Evolutionary conservation across 768 basidiomycete species (phyloP), one percentile per base, ranked within the genome.

Genomic region (Trichaptum fuscoviolaceum): DNA sequence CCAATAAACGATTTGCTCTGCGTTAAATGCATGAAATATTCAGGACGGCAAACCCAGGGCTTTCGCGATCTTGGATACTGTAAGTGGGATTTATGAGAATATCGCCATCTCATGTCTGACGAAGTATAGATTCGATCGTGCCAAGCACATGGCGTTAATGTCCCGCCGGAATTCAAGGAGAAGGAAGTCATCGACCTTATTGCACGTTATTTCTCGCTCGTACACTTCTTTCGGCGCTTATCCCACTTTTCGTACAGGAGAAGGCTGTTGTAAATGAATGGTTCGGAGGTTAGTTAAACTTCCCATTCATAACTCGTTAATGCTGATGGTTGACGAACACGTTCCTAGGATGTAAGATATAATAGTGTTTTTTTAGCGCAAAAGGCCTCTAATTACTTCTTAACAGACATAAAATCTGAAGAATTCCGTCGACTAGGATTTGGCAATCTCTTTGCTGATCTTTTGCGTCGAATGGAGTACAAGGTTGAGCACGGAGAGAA

Each of bases 381-480:
- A 36, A n/a, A 23, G 35, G 23, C n/a, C n/a, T 23, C 66, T 63
- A 15, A 64, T 25, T 34, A 1, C 42, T 58, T 66, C 71, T 34
- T 15, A 34, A 62, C 57, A 26, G 74, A 89, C 91, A 92, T 75
- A 85, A 85, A 73, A 85, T 52, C 85, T 0, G 87, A 89, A 71
- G 91, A 92, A 79, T 89, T 91, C 65, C 83, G 89, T 0, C 81
- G 86, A 52, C 78, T 95, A 5, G 91, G 89, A 0, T 88, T 93
- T 89, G 93, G 92, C 1, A 86, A 84, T 10, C 80, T 93, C 12
- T 81, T 95, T 2, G 79, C 81, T 8, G 89, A 91, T 62, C 73
- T 93, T 57, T 77, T 82, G n/a, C 71, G 73, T 30, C 87, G 85
- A 71, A 88, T 93, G 85, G 80, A 86, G 65, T 73, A 75, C 58